Conservation (phyloP, 2,329 filamentous ascomycete species). For the Epichloe festucae region DNA sequence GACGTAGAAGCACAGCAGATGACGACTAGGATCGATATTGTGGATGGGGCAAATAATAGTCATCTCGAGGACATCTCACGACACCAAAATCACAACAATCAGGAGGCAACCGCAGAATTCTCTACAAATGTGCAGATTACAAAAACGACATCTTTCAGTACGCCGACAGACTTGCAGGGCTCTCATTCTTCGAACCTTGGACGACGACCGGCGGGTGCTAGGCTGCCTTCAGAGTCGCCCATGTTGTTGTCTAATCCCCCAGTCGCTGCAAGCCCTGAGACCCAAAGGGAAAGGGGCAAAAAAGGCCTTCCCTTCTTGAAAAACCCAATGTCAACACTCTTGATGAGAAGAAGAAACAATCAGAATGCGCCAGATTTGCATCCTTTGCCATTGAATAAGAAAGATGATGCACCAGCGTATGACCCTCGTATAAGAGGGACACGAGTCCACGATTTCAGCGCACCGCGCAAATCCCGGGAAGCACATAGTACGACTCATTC, state of each 20-base stretch:
- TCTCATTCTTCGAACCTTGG: conserved; percentile 17
- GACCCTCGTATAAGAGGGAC: conserved; percentile 53
- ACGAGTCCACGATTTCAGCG: conserved; percentile 52
- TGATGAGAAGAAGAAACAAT: conserved; percentile 42
- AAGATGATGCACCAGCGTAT: conserved; percentile 34
- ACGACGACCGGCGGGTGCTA: conserved; percentile 30
- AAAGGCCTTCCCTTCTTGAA: conserved; percentile 46
- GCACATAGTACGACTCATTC: neutral
- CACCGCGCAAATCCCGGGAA: conserved; percentile 29
- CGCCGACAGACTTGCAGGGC: conserved; percentile 35
- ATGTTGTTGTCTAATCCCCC: conserved; percentile 12
- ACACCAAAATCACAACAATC: conserved; percentile 2
- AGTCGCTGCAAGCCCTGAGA: conserved; percentile 21
- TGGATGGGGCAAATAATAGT: neutral
- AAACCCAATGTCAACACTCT: conserved; percentile 45
- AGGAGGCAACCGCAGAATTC: conserved; percentile 18
- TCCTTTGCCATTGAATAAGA: conserved; percentile 26
- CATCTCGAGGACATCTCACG: conserved; percentile 4
- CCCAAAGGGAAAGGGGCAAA: conserved; percentile 34
- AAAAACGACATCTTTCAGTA: conserved; percentile 30
- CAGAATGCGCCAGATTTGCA: conserved; percentile 33
- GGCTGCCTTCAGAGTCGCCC: conserved; percentile 26
- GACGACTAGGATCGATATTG: neutral
- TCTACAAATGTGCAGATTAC: conserved; percentile 19
- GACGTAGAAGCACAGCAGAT: conserved; percentile 15